phyloP scores from a whole-genome alignment of 2,329 filamentous ascomycete species.

The Diaporthe ilicicola region DNA sequence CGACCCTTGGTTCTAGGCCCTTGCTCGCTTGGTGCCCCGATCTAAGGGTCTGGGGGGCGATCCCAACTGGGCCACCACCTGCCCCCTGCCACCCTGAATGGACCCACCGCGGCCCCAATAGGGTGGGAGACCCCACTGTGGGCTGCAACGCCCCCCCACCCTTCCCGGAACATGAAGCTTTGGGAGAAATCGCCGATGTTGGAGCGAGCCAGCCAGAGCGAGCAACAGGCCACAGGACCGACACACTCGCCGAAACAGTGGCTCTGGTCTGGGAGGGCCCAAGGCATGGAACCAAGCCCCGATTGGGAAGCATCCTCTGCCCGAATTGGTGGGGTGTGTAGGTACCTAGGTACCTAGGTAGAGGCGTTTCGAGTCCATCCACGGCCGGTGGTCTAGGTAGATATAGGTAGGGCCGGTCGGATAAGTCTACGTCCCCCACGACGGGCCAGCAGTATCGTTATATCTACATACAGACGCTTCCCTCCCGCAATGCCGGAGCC shows the following conservation, averaged over 20 bases:
- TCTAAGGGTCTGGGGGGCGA: neutral
- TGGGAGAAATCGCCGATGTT: conserved; percentile 20
- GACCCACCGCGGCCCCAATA: conserved; percentile 5
- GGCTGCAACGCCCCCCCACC: too few relatives aligned
- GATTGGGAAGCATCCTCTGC: neutral
- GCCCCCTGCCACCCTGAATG: neutral
- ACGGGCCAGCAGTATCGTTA: too few relatives aligned
- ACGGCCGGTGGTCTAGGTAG: neutral
- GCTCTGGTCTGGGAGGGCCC: neutral
- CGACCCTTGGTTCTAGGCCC: conserved; percentile 15
- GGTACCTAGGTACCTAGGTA: too few relatives aligned
- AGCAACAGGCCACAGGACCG: neutral
- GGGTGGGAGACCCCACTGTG: neutral
- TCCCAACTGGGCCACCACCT: neutral
- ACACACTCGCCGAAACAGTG: neutral
- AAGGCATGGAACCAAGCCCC: neutral
- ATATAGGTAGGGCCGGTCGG: neutral
- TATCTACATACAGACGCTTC: neutral
- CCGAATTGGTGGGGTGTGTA: neutral
- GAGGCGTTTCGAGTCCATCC: conserved; percentile 9
- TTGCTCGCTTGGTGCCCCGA: neutral
- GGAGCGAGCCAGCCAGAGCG: conserved; percentile 12
- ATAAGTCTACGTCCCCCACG: too few relatives aligned
- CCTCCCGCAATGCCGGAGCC: neutral
- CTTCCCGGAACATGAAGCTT: neutral